Percentiles rank a stretch among this genome's conserved stretches.
These are phyloP conservation scores for Trifolium fragiferum DNA, from an alignment of 306 rosid genomes.

Conservation along the genomic window DNA sequence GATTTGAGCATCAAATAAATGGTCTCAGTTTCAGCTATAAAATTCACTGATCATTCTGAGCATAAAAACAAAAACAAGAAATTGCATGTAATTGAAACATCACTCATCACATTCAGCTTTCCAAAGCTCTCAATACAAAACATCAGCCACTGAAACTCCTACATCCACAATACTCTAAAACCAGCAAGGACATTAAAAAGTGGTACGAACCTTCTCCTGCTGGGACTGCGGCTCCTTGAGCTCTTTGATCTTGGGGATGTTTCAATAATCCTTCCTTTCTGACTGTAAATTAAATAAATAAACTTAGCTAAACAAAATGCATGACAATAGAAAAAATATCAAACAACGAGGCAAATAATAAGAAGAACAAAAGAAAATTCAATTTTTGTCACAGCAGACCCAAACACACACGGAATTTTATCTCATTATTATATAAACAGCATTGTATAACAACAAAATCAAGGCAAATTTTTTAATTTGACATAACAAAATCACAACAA, in stretches of 20 bases:
- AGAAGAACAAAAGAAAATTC: too few relatives aligned
- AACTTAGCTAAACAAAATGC: slow-evolving; percentile 25
- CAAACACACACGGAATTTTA: background rate
- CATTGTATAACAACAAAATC: background rate
- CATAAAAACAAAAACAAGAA: slow-evolving; percentile 7
- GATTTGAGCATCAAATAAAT: background rate
- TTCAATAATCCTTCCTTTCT: slow-evolving; percentile 83
- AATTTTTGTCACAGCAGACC: too few relatives aligned
- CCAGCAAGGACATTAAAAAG: background rate
- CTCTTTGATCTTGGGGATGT: slow-evolving; percentile 56
- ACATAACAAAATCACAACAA: background rate
- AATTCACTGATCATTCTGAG: background rate
- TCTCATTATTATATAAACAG: background rate
- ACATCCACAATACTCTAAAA: background rate
- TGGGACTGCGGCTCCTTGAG: slow-evolving; percentile 90
- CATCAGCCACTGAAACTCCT: background rate
- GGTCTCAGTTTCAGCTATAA: background rate
- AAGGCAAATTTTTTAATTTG: background rate
- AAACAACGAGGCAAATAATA: background rate
- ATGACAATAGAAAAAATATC: background rate
- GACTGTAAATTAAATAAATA: slow-evolving; percentile 51
- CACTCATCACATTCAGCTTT: background rate
- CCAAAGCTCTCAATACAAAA: background rate
- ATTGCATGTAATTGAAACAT: background rate
- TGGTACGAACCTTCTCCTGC: slow-evolving; percentile 55